Percentiles rank a stretch among this genome's conserved stretches.
These are phyloP conservation scores for Boletus pseudopeckii DNA, from an alignment of 768 basidiomycete species.

Conservation along the genomic window DNA sequence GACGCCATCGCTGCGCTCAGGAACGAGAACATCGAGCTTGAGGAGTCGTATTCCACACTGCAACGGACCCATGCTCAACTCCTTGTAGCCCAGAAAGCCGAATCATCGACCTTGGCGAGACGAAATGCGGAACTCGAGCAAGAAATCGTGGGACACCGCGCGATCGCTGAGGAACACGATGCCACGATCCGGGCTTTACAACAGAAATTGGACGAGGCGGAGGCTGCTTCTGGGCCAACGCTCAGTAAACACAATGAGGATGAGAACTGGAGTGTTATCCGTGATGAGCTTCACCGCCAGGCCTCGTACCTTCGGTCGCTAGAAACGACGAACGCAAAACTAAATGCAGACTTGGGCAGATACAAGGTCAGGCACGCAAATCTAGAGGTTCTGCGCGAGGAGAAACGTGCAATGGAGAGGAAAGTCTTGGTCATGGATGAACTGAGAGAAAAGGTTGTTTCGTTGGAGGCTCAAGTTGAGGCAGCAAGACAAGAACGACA, in stretches of 20 bases:
- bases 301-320: conserved; percentile 56
- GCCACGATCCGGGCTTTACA: conserved; percentile 44
- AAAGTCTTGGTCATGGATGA: conserved; percentile 50
- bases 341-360: conserved; percentile 49
- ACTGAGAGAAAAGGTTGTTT: conserved; percentile 51
- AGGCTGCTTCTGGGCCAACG: conserved; percentile 31
- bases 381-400: conserved; percentile 69
- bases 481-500: conserved; percentile 55
- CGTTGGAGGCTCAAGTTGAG: conserved; percentile 63
- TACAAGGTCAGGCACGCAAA: conserved; percentile 56
- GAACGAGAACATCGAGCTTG: conserved; percentile 58
- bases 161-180: conserved; percentile 41
- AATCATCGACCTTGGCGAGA: conserved; percentile 46
- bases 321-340: conserved; percentile 55
- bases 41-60: conserved; percentile 51
- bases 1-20: conserved; percentile 45
- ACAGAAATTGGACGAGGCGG: conserved; percentile 45
- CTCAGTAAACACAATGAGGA: conserved; percentile 36
- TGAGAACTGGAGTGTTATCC: conserved; percentile 58
- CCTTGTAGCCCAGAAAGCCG: conserved; percentile 47
- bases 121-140: conserved; percentile 46
- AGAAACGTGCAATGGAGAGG: conserved; percentile 62
- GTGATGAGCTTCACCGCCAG: conserved; percentile 68
- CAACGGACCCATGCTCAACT: conserved; percentile 48
- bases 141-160: conserved; percentile 43